Conservation (phyloP, 208 protist genomes). For the Wallacemonas collosoma region DNA sequence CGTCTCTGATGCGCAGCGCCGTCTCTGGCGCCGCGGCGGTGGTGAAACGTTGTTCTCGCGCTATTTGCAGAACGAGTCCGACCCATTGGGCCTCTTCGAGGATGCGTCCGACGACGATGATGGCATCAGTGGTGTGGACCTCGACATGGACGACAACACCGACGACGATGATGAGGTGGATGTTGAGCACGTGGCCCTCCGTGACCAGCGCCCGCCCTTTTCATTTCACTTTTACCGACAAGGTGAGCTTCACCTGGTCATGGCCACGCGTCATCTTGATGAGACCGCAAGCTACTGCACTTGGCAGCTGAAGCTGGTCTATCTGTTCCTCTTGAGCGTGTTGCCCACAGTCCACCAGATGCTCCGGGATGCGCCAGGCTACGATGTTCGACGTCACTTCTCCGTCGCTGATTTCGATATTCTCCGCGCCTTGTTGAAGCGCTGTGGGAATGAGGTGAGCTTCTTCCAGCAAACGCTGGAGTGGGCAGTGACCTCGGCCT, state of each 20-base stretch:
- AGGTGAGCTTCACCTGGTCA: slow-evolving; percentile 59
- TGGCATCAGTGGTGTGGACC: no score
- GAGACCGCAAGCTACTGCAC: slow-evolving; percentile 27
- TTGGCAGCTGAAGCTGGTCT: slow-evolving; percentile 53
- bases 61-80: slow-evolving; percentile 9
- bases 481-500: slow-evolving; percentile 28
- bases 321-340: slow-evolving; percentile 55
- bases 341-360: slow-evolving; percentile 58
- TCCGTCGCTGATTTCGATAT: slow-evolving; percentile 48
- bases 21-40: background rate
- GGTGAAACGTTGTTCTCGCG: background rate
- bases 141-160: background rate
- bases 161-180: background rate
- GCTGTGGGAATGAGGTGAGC: slow-evolving; percentile 39
- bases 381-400: slow-evolving; percentile 63
- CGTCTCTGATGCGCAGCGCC: background rate
- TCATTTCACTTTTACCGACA: slow-evolving; percentile 53
- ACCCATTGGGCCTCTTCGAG: slow-evolving; percentile 11
- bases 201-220: slow-evolving; percentile 14
- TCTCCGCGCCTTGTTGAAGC: slow-evolving; percentile 53
- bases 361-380: slow-evolving; percentile 42
- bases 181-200: background rate
- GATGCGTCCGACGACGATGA: background rate
- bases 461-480: slow-evolving; percentile 56
- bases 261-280: slow-evolving; percentile 30